These are phyloP conservation scores for Mercurialis annua DNA, from an alignment of 345 rosid species.

Conservation along the genomic window DNA sequence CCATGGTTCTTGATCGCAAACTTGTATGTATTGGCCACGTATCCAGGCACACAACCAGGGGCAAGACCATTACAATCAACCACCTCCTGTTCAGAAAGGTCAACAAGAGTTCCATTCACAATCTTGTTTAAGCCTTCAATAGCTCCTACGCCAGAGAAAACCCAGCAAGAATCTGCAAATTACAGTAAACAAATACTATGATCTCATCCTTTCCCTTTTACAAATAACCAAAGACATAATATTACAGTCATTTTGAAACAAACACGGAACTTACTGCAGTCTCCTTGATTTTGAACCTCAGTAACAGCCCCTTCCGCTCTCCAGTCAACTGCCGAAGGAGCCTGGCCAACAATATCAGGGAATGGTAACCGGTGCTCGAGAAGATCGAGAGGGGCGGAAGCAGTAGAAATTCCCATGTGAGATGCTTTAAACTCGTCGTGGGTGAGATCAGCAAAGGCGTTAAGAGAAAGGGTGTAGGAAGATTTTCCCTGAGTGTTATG, in stretches of 20 bases:
- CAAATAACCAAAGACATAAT: not conserved
- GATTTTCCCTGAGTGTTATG: slow-evolving; percentile 50
- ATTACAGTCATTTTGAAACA: not conserved
- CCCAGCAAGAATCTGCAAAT: slow-evolving; percentile 86
- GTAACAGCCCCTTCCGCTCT: slow-evolving; percentile 77
- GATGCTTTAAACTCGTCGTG: slow-evolving; percentile 71
- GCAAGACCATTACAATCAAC: slow-evolving; percentile 74
- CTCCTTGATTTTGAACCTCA: slow-evolving; percentile 80
- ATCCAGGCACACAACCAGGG: slow-evolving; percentile 88
- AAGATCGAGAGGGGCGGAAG: slow-evolving; percentile 7
- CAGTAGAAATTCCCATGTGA: slow-evolving; percentile 60
- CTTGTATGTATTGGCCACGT: slow-evolving; percentile 83
- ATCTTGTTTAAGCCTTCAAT: slow-evolving; percentile 85
- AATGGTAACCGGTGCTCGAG: slow-evolving; percentile 17
- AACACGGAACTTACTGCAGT: slow-evolving; percentile 53
- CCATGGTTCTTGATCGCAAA: slow-evolving; percentile 69
- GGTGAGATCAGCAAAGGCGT: slow-evolving; percentile 83
- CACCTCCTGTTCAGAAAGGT: slow-evolving; percentile 89
- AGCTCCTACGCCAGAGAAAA: slow-evolving; percentile 90
- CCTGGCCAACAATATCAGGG: slow-evolving; percentile 13
- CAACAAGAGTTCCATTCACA: slow-evolving; percentile 68
- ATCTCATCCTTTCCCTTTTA: too few relatives aligned
- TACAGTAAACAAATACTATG: slow-evolving; percentile 11
- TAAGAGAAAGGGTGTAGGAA: slow-evolving; percentile 63
- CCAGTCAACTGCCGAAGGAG: slow-evolving; percentile 80